phyloP scores from a whole-genome alignment of 75 land plant genomes.

The Ceratopteris richardii region DNA sequence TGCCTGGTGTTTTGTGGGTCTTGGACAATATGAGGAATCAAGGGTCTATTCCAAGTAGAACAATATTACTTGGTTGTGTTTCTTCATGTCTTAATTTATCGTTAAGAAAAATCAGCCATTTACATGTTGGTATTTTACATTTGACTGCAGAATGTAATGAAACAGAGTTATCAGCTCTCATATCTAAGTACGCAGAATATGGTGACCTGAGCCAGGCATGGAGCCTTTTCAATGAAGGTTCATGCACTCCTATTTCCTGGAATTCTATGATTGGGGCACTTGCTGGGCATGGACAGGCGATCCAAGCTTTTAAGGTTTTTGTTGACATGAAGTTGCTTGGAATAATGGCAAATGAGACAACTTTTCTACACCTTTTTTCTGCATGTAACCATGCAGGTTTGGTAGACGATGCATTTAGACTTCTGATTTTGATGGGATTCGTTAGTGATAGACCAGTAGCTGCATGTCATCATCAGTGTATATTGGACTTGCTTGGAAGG shows the following conservation, averaged over 20 bases:
- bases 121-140: no score
- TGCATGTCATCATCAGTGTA: neutral
- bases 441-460: neutral
- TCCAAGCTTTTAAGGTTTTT: conserved; percentile 18
- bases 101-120: no score
- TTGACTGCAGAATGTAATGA: no score
- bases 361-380: neutral
- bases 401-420: neutral
- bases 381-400: neutral
- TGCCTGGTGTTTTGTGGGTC: no score
- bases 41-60: no score
- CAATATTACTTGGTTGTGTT: no score
- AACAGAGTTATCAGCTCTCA: no score
- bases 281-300: conserved; percentile 14
- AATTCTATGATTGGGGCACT: neutral
- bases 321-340: conserved; percentile 14
- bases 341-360: conserved; percentile 14
- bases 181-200: no score
- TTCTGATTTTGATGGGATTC: neutral
- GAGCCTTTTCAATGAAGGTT: no score
- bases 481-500: conserved; percentile 1
- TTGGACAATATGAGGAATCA: no score
- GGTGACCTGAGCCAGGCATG: no score
- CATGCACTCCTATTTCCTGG: neutral
- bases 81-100: no score